Base-by-base conservation (phyloP, 129 eudicot species). In the Flaveria robusta region DNA sequence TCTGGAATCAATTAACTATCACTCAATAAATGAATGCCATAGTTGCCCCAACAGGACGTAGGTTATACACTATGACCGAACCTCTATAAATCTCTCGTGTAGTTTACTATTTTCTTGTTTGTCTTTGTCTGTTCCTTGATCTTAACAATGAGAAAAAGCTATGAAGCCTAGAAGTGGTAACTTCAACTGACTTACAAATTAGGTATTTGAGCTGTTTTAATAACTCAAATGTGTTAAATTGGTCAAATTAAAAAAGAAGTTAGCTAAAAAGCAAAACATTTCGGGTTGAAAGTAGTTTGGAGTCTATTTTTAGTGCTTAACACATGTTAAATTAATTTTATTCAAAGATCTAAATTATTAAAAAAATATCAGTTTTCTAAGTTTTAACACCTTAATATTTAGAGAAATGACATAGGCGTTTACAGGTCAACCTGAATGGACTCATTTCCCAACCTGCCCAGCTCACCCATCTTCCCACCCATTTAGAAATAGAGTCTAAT, bases 401-500 rank as follows among this genome's bases (percentile, higher is more conserved):
- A 27, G 8, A 27, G 14, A 62, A 26, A 27, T 39, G 67, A 62
- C 42, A 27, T 13, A 62, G 26, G 10, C 12, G 18, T 14, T 27
- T 60, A 27, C 67, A 0, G 19, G 19, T 13, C 67, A 60, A 12
- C 67, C 67, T 26, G 20, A 14, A 7, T 16, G 37, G 7, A 59
- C 37, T n/a, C 7, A 7, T 9, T 59, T 59, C 43, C 68, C 67
- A 60, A 60, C 41, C 41, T 10, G 2, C 68, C 66, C 2, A 9
- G 37, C 66, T 59, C 42, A 5, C 19, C 42, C 42, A 62, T 62
- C 68, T 29, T 56, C 31, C 50, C 65, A 55, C 31, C 49, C 6
- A 9, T 12, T 43, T n/a, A 49, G 52, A 66, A 74, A 31, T 24
- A 43, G 16, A 71, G 42, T 79, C 75, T 68, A 56, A 52, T 13